Conservation (phyloP, 78 protist genomes). For the Dictyostelium citrinum region DNA sequence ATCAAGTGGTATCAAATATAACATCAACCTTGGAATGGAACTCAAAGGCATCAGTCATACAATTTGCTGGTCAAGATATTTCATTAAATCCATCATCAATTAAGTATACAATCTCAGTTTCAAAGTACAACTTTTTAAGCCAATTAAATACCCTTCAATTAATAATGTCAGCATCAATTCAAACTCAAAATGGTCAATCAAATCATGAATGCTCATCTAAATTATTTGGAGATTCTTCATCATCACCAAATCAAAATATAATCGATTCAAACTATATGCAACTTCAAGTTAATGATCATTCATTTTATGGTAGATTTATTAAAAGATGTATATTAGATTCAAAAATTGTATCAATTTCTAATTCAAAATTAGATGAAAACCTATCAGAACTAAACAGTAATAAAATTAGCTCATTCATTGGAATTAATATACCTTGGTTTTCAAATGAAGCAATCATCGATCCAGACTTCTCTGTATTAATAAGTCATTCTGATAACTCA, state of each 20-base stretch:
- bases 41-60: background rate
- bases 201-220: background rate
- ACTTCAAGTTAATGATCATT: background rate
- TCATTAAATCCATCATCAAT: conserved; percentile 4
- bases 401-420: background rate
- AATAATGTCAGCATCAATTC: background rate
- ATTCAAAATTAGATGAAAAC: background rate
- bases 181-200: background rate
- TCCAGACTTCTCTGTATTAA: background rate
- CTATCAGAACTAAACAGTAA: background rate
- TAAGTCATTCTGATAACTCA: background rate
- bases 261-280: background rate
- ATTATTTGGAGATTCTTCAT: background rate
- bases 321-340: background rate
- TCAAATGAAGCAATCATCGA: background rate
- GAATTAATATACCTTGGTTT: conserved; percentile 7
- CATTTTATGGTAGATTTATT: conserved; percentile 17
- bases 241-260: background rate
- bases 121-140: background rate
- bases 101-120: background rate
- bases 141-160: background rate
- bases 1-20: background rate
- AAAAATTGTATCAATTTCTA: background rate
- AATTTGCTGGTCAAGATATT: background rate
- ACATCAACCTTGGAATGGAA: background rate